Percentiles rank a stretch among this genome's conserved stretches.
Evolutionary conservation across 805 yeast genomes (phyloP).

Genomic region (Candida chauliodis): DNA sequence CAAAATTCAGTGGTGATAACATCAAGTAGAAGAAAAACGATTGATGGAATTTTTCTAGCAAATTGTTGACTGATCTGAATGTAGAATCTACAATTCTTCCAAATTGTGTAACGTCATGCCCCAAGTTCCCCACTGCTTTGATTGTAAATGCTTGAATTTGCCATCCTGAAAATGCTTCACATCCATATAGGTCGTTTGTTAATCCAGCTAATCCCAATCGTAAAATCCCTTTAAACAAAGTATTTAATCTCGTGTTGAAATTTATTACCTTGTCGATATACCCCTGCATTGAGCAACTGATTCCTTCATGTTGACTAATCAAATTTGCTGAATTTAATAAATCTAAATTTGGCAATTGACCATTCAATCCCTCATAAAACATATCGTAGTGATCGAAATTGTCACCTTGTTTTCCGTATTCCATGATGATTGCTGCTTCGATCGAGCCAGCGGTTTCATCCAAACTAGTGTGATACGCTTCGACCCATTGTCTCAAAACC

Average conservation of each 20-base stretch:
- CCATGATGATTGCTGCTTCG: conserved; percentile 85
- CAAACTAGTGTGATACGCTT: conserved; percentile 81
- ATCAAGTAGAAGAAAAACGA: conserved; percentile 89
- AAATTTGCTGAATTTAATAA: conserved; percentile 77
- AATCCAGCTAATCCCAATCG: conserved; percentile 72
- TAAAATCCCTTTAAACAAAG: conserved; percentile 62
- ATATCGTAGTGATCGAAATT: conserved; percentile 72
- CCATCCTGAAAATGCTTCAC: conserved; percentile 95
- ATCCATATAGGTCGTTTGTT: conserved; percentile 52
- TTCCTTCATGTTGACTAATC: conserved; percentile 71
- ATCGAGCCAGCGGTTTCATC: conserved; percentile 91
- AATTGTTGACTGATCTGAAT: conserved; percentile 84
- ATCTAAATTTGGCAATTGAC: conserved; percentile 93
- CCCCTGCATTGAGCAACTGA: conserved; percentile 65
- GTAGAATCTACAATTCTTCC: conserved; percentile 88
- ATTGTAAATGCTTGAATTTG: conserved; percentile 87
- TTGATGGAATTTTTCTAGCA: conserved; percentile 94
- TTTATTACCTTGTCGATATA: conserved; percentile 30
- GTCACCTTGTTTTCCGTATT: conserved; percentile 66
- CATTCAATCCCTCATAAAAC: conserved; percentile 84
- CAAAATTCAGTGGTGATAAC: conserved; percentile 74
- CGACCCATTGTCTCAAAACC: conserved; percentile 84
- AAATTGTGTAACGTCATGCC: conserved; percentile 82
- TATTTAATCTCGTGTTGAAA: conserved; percentile 54
- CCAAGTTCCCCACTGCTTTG: conserved; percentile 58